phyloP scores from a whole-genome alignment of 495 filamentous ascomycete species.

The Immersiella caudata region DNA sequence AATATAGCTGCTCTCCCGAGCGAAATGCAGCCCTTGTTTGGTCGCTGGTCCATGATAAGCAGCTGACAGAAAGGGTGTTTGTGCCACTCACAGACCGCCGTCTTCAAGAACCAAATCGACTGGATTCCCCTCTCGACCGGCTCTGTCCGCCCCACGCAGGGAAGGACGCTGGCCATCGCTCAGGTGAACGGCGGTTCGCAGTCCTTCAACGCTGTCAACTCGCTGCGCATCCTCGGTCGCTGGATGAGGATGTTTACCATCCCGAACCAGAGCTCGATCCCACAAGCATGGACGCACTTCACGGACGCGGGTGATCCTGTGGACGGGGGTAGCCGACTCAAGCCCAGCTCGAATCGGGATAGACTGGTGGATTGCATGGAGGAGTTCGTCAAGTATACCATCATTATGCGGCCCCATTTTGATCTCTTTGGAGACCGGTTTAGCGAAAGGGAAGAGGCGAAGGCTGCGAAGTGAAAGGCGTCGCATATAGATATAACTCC shows the following conservation, averaged over 20 bases:
- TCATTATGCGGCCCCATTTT: conserved; percentile 65
- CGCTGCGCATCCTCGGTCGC: conserved; percentile 66
- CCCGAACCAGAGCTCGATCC: conserved; percentile 69
- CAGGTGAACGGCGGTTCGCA: conserved; percentile 71
- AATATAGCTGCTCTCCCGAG: background rate
- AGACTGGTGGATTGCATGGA: conserved; percentile 76
- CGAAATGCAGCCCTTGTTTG: too few relatives aligned
- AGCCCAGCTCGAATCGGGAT: conserved; percentile 65
- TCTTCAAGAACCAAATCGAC: conserved; percentile 79
- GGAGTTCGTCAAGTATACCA: conserved; percentile 75
- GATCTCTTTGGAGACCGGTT: conserved; percentile 67
- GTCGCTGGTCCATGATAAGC: too few relatives aligned
- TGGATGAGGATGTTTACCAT: conserved; percentile 83
- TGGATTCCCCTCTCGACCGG: conserved; percentile 70
- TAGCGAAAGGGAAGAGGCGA: conserved; percentile 54
- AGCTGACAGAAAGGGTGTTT: too few relatives aligned
- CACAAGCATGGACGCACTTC: conserved; percentile 67
- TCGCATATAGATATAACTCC: too few relatives aligned
- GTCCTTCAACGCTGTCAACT: conserved; percentile 76
- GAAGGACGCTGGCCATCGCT: conserved; percentile 65
- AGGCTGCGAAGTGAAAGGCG: conserved; percentile 31
- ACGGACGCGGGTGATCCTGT: conserved; percentile 39
- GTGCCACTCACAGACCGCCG: conserved; percentile 58
- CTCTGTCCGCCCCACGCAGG: conserved; percentile 69
- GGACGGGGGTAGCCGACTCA: conserved; percentile 52